Base-by-base conservation (phyloP, 1,284 basidiomycete species). In the Erythrobasidium hasegawianum region DNA sequence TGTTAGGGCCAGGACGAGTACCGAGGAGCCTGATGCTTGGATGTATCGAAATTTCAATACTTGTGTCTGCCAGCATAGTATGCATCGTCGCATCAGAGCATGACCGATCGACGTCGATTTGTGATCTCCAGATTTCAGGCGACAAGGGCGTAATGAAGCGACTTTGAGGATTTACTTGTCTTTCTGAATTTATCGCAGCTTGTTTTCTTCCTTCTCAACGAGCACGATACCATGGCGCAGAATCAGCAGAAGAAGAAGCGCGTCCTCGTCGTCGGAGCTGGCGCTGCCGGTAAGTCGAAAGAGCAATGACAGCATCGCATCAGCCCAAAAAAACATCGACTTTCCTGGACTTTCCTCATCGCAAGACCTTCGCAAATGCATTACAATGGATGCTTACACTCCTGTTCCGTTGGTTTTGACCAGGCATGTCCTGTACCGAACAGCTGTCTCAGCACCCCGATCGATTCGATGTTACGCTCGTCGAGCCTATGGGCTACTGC, bases 401-500 rank as follows among this genome's bases (percentile, higher is more conserved):
- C 8, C 13, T 47, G 57, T 18, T 47, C 27, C 43, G 24, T 60
- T 14, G 38, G 13, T 20, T 50, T 33, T n/a, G n/a, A 38, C 22
- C 53, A 65, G 62, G 62, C 55, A 73, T 73, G 72, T 71, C 82
- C 5, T 83, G 83, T 57, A 84, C 84, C 4, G 83, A 84, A 59
- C 71, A 73, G 24, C 74, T 80, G 68, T 81, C 82, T 57, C 79
- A 79, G 57, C 83, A 83, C 71, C 82, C 85, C 0, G 83, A 84
- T 70, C 79, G 77, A 59, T 86, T 82, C 74, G 77, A 81, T 22
- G 82, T 85, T 29, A 82, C 81, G 3, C 74, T 85, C 22, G 82
- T 83, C 73, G 71, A 71, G 29, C 54, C 82, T 56, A 79, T 81
- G 67, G 75, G 77, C 22, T 80, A 81, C 57, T 78, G 81, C 3